phyloP scores from a whole-genome alignment of 805 yeast species.

The Brettanomyces anomalus region DNA sequence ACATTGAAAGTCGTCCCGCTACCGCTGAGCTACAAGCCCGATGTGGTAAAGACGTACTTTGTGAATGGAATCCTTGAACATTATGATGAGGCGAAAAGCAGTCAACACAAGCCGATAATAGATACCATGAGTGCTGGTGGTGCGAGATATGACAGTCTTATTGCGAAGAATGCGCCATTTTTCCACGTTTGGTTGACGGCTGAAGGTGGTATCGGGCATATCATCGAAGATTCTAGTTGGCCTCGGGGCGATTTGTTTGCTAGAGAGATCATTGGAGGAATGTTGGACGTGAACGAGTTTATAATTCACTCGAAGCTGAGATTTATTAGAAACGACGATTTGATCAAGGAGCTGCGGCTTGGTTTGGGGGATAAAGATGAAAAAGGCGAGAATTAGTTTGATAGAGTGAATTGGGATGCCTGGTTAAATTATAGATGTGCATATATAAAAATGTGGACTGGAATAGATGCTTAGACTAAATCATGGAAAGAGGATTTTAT shows the following conservation, averaged over 20 bases:
- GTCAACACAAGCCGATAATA: constrained; percentile 25
- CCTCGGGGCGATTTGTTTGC: constrained; percentile 39
- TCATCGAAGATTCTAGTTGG: constrained; percentile 36
- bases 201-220: constrained; percentile 43
- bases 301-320: constrained; percentile 25
- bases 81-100: constrained; percentile 31
- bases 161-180: constrained; percentile 41
- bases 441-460: no score
- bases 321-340: constrained; percentile 11
- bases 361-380: background rate
- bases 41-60: constrained; percentile 32
- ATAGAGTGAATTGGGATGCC: no score
- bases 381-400: background rate
- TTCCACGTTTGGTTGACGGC: constrained; percentile 41
- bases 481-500: no score
- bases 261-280: constrained; percentile 37
- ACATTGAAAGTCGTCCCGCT: constrained; percentile 36
- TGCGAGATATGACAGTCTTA: constrained; percentile 18
- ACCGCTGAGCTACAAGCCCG: constrained; percentile 21
- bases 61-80: constrained; percentile 30
- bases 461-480: no score
- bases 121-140: constrained; percentile 23
- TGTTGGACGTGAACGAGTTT: constrained; percentile 30
- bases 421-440: no score
- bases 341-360: constrained; percentile 8